A percentile compares a stretch with the other conserved stretches of the same genome.
Conservation (phyloP, 768 basidiomycete genomes). For the Kwoniella sp. region DNA sequence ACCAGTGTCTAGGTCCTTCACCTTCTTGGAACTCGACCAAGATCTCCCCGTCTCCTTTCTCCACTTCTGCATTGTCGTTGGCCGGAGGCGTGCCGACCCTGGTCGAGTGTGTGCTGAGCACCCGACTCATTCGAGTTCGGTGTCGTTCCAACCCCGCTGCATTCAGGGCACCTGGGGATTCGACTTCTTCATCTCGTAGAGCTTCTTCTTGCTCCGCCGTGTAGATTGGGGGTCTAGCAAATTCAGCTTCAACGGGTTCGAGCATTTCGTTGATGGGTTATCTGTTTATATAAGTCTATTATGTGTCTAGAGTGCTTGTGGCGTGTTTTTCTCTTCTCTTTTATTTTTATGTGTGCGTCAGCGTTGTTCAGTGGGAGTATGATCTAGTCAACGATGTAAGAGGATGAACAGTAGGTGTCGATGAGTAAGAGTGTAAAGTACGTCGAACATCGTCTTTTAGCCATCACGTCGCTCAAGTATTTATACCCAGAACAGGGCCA, state of each 20-base stretch:
- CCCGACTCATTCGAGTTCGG: conserved; percentile 6
- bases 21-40: conserved; percentile 37
- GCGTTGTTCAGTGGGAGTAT: no score
- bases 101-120: conserved; percentile 7
- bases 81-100: conserved; percentile 12
- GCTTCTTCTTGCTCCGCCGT: conserved; percentile 31
- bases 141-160: conserved; percentile 14
- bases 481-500: no score
- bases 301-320: no score
- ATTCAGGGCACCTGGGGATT: conserved; percentile 10
- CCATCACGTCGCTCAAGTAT: no score
- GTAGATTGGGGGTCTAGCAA: conserved; percentile 37
- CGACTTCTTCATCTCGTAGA: conserved; percentile 26
- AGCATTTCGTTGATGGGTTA: conserved; percentile 17
- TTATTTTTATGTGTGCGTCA: no score
- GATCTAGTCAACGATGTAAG: no score
- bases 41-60: conserved; percentile 29
- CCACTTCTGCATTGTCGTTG: conserved; percentile 9
- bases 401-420: no score
- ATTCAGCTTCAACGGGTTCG: conserved; percentile 41
- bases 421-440: no score
- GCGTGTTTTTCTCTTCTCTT: no score
- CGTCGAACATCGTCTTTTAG: no score
- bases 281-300: no score
- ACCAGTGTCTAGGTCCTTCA: conserved; percentile 42